Base-by-base conservation (phyloP, 768 basidiomycete genomes). In the Lactarius deliciosus region DNA sequence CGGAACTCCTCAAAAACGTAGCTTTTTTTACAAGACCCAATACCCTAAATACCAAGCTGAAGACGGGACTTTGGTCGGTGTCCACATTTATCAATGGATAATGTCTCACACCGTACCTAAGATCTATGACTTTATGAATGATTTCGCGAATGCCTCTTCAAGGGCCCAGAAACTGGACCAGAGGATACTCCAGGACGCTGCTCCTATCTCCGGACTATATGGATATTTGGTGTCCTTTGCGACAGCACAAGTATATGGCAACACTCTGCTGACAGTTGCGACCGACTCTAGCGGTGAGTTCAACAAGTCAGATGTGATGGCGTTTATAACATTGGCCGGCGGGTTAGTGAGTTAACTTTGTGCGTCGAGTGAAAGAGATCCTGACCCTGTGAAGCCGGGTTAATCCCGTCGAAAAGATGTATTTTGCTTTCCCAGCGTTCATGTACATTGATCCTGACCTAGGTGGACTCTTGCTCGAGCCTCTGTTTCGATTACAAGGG, bases 351-450 rank as follows among this genome's bases (percentile, higher is more conserved):
- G 60, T 61, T 55, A 22, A 28, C 13, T 38, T 50, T 64, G 20
- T 65, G 32, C 38, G 9, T 56, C 3, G 20, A 18, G 40, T n/a
- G 57, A 7, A 45, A n/a, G 47, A 56, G 36, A 60, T 11, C n/a
- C 47, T 62, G 41, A 50, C 10, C 57, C 18, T 38, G 25, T 57
- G n/a, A 18, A 68, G 53, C 34, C 60, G 66, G 28, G 78, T 77
- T 8, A 84, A 81, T 68, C 78, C 86, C 1, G 83, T 86, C 8
- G 86, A 88, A 63, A 83, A 85, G 30, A 76, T 83, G 28, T 83
- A 77, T 67, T 74, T 81, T 25, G 70, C 84, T 5, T 86, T 82
- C 73, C 86, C 79, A 15, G 74, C 81, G 3, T 75, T 85, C 60
- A 72, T 87, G 61, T 87, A 86, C 69, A 76, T 80, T 56, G 85